Conservation (phyloP, 257 asterid species). For the Przewalskia tangutica region DNA sequence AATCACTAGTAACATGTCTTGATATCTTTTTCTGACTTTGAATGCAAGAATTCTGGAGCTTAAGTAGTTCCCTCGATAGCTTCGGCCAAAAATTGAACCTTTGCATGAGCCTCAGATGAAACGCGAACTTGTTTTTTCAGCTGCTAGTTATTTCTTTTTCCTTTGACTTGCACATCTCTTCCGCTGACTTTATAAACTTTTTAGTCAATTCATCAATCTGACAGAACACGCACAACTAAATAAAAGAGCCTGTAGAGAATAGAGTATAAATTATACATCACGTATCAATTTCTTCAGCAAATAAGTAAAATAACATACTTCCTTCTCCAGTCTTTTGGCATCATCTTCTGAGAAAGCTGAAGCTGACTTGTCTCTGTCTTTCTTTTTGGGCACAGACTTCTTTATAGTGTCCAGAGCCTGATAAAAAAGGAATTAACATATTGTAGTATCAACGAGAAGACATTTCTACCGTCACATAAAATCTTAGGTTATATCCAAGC, state of each 20-base stretch:
- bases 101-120: background rate
- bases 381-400: constrained; percentile 67
- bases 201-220: constrained; percentile 90
- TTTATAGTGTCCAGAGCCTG: constrained; percentile 79
- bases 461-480: background rate
- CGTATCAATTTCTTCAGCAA: background rate
- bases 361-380: constrained; percentile 58
- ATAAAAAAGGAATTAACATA: background rate
- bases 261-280: background rate
- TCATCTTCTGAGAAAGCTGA: constrained; percentile 70
- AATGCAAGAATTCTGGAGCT: background rate
- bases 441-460: background rate
- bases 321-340: constrained; percentile 82
- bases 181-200: constrained; percentile 79
- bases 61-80: background rate
- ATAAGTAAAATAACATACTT: constrained; percentile 34
- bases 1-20: background rate
- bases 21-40: background rate
- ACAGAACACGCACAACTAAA: background rate
- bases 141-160: constrained; percentile 73
- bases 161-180: constrained; percentile 92
- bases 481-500: background rate
- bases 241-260: background rate
- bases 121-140: constrained; percentile 16
- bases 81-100: background rate